phyloP scores from a whole-genome alignment of 345 rosid genomes.

The Brassica juncea region DNA sequence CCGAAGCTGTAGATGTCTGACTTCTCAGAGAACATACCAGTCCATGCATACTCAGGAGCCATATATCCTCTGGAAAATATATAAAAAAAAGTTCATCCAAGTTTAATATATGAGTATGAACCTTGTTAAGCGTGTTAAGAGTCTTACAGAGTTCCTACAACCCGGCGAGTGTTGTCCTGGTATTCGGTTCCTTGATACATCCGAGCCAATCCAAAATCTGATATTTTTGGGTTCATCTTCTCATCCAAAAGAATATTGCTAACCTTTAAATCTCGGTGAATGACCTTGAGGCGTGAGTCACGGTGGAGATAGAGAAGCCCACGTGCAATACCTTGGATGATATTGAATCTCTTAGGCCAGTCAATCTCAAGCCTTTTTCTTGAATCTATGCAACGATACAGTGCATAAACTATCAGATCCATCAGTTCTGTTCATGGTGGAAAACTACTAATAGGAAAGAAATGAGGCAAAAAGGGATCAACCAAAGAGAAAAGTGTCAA shows the following conservation, averaged over 20 bases:
- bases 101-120: background rate
- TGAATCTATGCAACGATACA: constrained; percentile 1
- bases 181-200: constrained; percentile 24
- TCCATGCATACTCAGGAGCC: constrained; percentile 54
- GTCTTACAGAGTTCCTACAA: constrained; percentile 36
- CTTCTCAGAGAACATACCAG: constrained; percentile 49
- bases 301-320: constrained; percentile 28
- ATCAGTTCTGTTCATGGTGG: background rate
- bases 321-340: constrained; percentile 24
- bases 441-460: background rate
- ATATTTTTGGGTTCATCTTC: constrained; percentile 27
- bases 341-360: constrained; percentile 16
- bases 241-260: constrained; percentile 33
- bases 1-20: constrained; percentile 54
- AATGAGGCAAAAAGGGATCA: background rate
- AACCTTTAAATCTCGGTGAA: background rate
- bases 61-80: constrained; percentile 35
- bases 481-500: constrained; percentile 57
- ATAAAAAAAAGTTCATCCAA: background rate
- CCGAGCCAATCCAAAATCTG: constrained; percentile 37
- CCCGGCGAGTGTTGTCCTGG: constrained; percentile 25
- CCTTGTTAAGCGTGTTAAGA: background rate
- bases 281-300: background rate
- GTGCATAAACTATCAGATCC: too few relatives aligned
- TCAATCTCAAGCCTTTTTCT: constrained; percentile 22